phyloP scores from a whole-genome alignment of 2,329 filamentous ascomycete genomes.

The Colletotrichum sansevieriae region DNA sequence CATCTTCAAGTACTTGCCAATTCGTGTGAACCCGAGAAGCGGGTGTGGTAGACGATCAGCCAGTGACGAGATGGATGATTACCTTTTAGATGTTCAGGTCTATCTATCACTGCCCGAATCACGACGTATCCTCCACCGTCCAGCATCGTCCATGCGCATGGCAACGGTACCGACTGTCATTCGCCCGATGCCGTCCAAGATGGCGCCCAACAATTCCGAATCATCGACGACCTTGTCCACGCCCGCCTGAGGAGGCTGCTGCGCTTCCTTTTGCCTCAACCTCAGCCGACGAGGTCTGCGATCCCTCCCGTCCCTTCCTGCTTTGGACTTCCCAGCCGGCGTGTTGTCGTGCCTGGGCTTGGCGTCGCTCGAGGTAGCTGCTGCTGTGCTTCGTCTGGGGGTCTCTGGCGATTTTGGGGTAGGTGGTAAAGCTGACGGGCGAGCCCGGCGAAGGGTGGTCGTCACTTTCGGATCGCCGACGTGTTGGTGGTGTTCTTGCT shows the following conservation, averaged over 20 bases:
- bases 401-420: conserved; percentile 2
- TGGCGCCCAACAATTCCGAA: conserved; percentile 49
- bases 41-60: not conserved
- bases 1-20: not conserved
- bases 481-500: not conserved
- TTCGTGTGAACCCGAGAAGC: not conserved
- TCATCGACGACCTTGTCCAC: conserved; percentile 44
- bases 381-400: not conserved
- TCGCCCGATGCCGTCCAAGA: conserved; percentile 54
- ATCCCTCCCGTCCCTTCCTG: not conserved
- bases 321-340: not conserved
- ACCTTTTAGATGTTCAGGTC: not conserved
- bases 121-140: conserved; percentile 55
- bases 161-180: conserved; percentile 46
- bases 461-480: not conserved
- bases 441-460: not conserved
- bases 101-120: not conserved
- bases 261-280: not conserved
- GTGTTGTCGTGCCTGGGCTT: not conserved
- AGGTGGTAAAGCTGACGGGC: conserved; percentile 5
- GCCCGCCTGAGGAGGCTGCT: not conserved
- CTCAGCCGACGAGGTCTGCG: conserved; percentile 4
- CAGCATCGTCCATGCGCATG: conserved; percentile 54
- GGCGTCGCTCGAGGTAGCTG: not conserved
- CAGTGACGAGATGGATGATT: not conserved